Base-by-base conservation (phyloP, 2,329 filamentous ascomycete genomes). In the Penicillium sp. region DNA sequence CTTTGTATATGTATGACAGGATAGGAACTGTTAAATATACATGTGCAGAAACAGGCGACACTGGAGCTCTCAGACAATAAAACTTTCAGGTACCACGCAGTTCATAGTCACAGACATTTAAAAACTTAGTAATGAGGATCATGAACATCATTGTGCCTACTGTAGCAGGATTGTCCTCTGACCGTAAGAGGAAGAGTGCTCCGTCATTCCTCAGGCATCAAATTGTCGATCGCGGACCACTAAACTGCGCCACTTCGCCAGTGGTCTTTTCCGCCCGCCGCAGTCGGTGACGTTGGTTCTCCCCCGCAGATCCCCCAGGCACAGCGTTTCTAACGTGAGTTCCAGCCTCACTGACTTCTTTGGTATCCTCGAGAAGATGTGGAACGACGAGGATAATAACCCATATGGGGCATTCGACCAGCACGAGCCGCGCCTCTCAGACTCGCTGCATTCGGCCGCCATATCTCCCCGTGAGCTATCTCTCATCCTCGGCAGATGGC, bases 311-410 rank as follows among this genome's bases (percentile, higher is more conserved):
- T 64, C 63, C 57, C 65, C 65, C 65, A 65, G 64, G 63, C 56
- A 63, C 65, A 63, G 60, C 62, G 66, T 68, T 63, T 25, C 35
- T 11, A 37, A 37, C 35, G 6, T 26, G 30, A 26, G 30, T 26
- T 37, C 49, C 62, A 59, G 59, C 59, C 52, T 66, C 57, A 61
- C 45, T 26, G 45, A 37, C 43, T 35, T 37, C 46, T 26, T 33
- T 10, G 45, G 19, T 13, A 42, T 37, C 25, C 35, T 33, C 30
- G 57, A 56, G 76, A 84, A 71, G 69, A 98, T 98, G 94, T 98
- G 94, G 94, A 96, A 97, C 84, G 93, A 98, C 83, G 94, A 98
- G 81, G 92, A 98, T 75, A 98, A 98, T 80, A 98, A 98, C 77
- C 94, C 94, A 5, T 97, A 98, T 74, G 93, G 93, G 71, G 94